Evolutionary conservation across 83 land plant genomes (phyloP).

Genomic region (Picea abies): DNA sequence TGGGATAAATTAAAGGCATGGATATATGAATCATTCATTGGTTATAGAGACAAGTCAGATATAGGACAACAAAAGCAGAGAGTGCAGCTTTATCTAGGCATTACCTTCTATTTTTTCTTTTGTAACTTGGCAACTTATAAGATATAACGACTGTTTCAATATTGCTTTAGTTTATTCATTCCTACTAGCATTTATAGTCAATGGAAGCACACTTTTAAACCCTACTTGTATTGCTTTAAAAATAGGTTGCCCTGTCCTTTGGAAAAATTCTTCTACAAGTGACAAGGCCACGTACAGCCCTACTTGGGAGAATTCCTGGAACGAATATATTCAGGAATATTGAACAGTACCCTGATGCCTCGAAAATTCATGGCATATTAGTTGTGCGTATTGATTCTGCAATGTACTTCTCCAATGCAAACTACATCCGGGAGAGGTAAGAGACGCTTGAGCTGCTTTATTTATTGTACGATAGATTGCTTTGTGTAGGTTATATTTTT

Average conservation of each 20-base stretch:
- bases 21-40: not conserved
- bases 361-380: constrained; percentile 52
- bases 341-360: constrained; percentile 71
- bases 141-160: no score
- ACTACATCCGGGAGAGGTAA: constrained; percentile 81
- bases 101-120: not conserved
- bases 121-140: no score
- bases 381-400: constrained; percentile 77
- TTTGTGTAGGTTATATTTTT: not conserved
- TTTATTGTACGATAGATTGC: not conserved
- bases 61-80: no score
- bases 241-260: constrained; percentile 48
- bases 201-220: no score
- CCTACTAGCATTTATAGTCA: not conserved
- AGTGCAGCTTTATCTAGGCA: not conserved
- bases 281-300: constrained; percentile 75
- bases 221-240: no score
- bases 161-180: not conserved
- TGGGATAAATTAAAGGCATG: not conserved
- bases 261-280: constrained; percentile 63
- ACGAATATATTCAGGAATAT: constrained; percentile 69
- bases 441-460: not conserved
- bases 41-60: not conserved
- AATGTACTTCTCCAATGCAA: constrained; percentile 90
- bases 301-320: constrained; percentile 63